phyloP scores from a whole-genome alignment of 805 yeast genomes.

The Metschnikowia cubensis region DNA sequence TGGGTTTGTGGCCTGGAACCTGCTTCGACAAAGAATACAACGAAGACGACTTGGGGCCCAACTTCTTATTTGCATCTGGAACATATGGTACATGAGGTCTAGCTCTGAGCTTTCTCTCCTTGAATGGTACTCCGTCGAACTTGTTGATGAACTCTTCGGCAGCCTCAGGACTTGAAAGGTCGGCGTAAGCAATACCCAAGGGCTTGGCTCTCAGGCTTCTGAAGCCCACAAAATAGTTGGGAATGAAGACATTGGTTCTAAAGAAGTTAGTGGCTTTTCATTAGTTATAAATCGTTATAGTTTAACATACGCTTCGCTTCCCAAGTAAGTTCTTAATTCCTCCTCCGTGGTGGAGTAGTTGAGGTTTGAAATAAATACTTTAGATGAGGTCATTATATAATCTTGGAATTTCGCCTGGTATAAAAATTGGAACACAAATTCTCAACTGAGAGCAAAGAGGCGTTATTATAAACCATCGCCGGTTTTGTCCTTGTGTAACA shows the following conservation, averaged over 20 bases:
- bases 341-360: slow-evolving; percentile 50
- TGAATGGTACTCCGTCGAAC: slow-evolving; percentile 25
- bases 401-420: neutral
- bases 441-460: neutral
- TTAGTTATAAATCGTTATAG: neutral
- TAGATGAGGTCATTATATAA: slow-evolving; percentile 7
- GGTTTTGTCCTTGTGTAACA: slow-evolving; percentile 8
- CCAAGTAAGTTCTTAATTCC: slow-evolving; percentile 45
- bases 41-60: neutral
- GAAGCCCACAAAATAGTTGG: slow-evolving; percentile 50
- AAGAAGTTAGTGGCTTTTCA: neutral
- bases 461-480: slow-evolving; percentile 9
- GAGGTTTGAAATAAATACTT: slow-evolving; percentile 52
- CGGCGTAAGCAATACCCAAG: slow-evolving; percentile 52
- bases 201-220: slow-evolving; percentile 40
- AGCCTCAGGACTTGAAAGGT: slow-evolving; percentile 26
- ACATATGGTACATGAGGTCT: slow-evolving; percentile 42
- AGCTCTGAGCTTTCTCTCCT: slow-evolving; percentile 37
- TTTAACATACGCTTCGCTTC: slow-evolving; percentile 39
- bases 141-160: slow-evolving; percentile 26
- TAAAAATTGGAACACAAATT: neutral
- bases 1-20: slow-evolving; percentile 1
- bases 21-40: slow-evolving; percentile 1
- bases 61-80: slow-evolving; percentile 5
- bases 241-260: slow-evolving; percentile 43